These are phyloP conservation scores for Westerdykella aurantiaca DNA, from an alignment of 2,329 filamentous ascomycete genomes.

Conservation along the genomic window DNA sequence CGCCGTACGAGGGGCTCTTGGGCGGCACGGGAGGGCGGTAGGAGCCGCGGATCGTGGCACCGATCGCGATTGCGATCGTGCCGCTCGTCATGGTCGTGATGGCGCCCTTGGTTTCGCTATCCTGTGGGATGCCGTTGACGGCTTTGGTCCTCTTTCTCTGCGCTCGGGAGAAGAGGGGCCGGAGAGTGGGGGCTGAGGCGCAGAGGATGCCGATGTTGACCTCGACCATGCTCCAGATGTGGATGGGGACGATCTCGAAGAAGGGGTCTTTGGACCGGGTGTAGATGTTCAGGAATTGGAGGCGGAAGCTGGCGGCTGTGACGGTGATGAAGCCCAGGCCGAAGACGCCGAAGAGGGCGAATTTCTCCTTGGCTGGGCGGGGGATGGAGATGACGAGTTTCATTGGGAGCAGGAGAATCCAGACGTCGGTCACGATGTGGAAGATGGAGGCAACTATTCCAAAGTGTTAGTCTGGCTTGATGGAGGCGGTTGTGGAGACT, in stretches of 20 bases:
- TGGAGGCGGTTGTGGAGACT: not conserved
- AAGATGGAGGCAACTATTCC: slow-evolving; percentile 53
- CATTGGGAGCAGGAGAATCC: slow-evolving; percentile 76
- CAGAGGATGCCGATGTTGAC: slow-evolving; percentile 87
- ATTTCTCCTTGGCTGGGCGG: slow-evolving; percentile 74
- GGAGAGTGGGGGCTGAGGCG: slow-evolving; percentile 79
- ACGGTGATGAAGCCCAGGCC: slow-evolving; percentile 79
- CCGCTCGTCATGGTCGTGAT: not conserved
- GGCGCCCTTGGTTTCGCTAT: not conserved
- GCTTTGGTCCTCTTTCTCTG: slow-evolving; percentile 13
- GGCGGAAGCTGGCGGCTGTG: slow-evolving; percentile 69
- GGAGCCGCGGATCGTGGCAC: not conserved
- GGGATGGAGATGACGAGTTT: slow-evolving; percentile 79
- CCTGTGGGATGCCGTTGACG: not conserved
- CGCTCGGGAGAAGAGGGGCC: slow-evolving; percentile 54
- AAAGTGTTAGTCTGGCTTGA: slow-evolving; percentile 1
- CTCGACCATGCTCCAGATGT: slow-evolving; percentile 89
- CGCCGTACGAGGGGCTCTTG: not conserved
- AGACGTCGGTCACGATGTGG: slow-evolving; percentile 82
- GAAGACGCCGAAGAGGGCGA: slow-evolving; percentile 77
- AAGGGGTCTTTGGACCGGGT: slow-evolving; percentile 45
- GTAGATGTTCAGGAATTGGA: slow-evolving; percentile 34
- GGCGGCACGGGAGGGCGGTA: not conserved
- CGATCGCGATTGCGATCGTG: not conserved
- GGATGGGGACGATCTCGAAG: slow-evolving; percentile 68